Conservation (phyloP, 2,329 filamentous ascomycete species). For the Arachnomyces sp. region DNA sequence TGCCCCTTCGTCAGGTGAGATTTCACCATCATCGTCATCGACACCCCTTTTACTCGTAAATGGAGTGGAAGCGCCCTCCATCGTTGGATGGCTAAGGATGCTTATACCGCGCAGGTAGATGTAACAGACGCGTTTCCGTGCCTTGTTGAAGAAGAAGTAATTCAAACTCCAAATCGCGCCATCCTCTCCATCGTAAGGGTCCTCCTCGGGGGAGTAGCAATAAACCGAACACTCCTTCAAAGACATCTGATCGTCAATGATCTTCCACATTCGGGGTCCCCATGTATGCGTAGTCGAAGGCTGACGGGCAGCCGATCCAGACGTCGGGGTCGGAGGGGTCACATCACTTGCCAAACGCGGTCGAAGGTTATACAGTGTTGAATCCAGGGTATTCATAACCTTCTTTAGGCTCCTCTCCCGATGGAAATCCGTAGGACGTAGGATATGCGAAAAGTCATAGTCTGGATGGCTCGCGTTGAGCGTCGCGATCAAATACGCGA, state of each 20-base stretch:
- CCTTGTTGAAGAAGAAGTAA: conserved; percentile 97
- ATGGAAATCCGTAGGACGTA: conserved; percentile 83
- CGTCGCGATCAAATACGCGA: conserved; percentile 92
- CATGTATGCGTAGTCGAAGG: conserved; percentile 56
- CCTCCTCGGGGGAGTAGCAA: conserved; percentile 78
- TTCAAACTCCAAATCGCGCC: conserved; percentile 91
- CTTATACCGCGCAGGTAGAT: conserved; percentile 79
- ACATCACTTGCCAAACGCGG: conserved; percentile 45
- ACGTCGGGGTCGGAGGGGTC: conserved; percentile 32
- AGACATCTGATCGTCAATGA: conserved; percentile 91
- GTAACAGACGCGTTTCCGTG: conserved; percentile 86
- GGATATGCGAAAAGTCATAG: conserved; percentile 91
- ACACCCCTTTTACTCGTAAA: conserved; percentile 39
- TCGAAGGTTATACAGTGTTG: conserved; percentile 75
- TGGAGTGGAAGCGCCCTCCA: conserved; percentile 40
- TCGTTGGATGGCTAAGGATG: conserved; percentile 59
- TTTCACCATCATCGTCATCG: conserved; percentile 38
- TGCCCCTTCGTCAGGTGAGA: conserved; percentile 48
- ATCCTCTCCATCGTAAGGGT: conserved; percentile 88
- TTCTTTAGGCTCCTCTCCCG: conserved; percentile 69
- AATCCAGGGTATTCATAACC: conserved; percentile 82
- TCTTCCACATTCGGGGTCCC: conserved; percentile 84
- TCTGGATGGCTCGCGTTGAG: conserved; percentile 92
- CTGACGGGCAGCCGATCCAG: conserved; percentile 36
- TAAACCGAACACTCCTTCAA: conserved; percentile 84